A percentile compares a stretch with the other conserved stretches of the same genome.
phyloP scores from a whole-genome alignment of 1,139 yeast genomes.

The Blastobotrys ciferrii region DNA sequence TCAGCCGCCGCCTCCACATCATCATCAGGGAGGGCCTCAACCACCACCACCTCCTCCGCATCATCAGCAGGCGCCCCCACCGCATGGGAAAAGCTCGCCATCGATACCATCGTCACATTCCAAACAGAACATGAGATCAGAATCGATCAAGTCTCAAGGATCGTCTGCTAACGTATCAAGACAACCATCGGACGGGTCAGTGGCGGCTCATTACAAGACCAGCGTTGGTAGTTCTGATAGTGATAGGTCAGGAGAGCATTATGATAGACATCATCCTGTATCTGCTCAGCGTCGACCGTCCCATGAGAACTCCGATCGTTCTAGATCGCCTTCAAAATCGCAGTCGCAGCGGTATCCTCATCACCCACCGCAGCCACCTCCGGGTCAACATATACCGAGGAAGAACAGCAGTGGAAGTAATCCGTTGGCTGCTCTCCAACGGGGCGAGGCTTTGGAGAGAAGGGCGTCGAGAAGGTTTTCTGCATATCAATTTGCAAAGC shows the following conservation, averaged over 20 bases:
- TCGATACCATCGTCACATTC: background rate
- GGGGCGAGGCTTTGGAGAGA: slow-evolving; percentile 77
- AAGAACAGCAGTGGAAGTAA: slow-evolving; percentile 33
- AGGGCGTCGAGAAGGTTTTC: slow-evolving; percentile 91
- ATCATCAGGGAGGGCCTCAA: slow-evolving; percentile 12
- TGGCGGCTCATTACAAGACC: background rate
- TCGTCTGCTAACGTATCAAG: slow-evolving; percentile 1
- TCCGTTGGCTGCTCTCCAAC: slow-evolving; percentile 74
- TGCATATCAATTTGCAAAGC: slow-evolving; percentile 86
- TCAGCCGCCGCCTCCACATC: slow-evolving; percentile 12
- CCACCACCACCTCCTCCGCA: slow-evolving; percentile 18
- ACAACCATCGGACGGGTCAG: slow-evolving; percentile 2
- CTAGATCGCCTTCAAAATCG: background rate
- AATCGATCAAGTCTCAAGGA: background rate
- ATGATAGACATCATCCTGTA: no score
- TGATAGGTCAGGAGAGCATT: background rate
- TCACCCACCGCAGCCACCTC: slow-evolving; percentile 11
- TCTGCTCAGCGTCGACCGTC: slow-evolving; percentile 1
- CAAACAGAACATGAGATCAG: slow-evolving; percentile 1
- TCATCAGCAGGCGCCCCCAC: slow-evolving; percentile 18
- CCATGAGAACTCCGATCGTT: background rate
- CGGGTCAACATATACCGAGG: slow-evolving; percentile 2
- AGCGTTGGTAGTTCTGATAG: slow-evolving; percentile 7
- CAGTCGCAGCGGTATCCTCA: slow-evolving; percentile 5
- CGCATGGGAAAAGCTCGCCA: slow-evolving; percentile 9